phyloP scores from a whole-genome alignment of 2,329 filamentous ascomycete genomes.

The Pestalotiopsis sp. region DNA sequence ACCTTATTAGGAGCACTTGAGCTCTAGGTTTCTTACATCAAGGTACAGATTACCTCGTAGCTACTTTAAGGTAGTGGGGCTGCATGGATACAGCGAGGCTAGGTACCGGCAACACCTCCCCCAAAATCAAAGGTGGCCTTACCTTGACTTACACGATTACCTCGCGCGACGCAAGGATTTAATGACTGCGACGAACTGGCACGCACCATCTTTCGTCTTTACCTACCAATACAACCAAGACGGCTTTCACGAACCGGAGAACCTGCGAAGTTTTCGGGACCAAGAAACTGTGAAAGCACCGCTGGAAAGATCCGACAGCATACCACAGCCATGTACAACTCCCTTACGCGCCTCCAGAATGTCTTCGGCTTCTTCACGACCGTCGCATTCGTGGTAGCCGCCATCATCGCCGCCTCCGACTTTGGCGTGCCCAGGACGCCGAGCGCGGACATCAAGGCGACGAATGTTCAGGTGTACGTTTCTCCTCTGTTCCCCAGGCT shows the following conservation, averaged over 20 bases:
- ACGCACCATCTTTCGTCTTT: neutral
- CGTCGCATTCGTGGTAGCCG: conserved; percentile 80
- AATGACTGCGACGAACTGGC: neutral
- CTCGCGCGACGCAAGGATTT: neutral
- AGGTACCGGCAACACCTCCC: neutral
- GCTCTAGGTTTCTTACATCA: neutral
- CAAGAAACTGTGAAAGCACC: neutral
- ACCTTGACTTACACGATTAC: neutral
- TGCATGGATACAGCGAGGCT: conserved; percentile 4
- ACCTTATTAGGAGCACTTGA: too few relatives aligned
- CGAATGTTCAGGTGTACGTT: conserved; percentile 83
- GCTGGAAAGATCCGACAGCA: neutral
- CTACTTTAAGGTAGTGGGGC: neutral
- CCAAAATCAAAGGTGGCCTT: conserved; percentile 18
- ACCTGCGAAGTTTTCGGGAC: neutral
- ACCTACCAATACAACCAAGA: neutral
- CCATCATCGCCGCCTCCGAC: conserved; percentile 80
- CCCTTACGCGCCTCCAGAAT: conserved; percentile 82
- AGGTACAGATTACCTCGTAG: neutral
- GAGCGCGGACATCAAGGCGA: conserved; percentile 63
- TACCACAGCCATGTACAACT: conserved; percentile 73
- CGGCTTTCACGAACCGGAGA: neutral
- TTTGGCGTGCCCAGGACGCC: conserved; percentile 71
- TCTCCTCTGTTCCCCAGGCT: neutral
- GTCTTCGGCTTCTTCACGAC: conserved; percentile 98